Evolutionary conservation across 306 rosid species (phyloP).

Genomic region (Citrullus mucosospermus): DNA sequence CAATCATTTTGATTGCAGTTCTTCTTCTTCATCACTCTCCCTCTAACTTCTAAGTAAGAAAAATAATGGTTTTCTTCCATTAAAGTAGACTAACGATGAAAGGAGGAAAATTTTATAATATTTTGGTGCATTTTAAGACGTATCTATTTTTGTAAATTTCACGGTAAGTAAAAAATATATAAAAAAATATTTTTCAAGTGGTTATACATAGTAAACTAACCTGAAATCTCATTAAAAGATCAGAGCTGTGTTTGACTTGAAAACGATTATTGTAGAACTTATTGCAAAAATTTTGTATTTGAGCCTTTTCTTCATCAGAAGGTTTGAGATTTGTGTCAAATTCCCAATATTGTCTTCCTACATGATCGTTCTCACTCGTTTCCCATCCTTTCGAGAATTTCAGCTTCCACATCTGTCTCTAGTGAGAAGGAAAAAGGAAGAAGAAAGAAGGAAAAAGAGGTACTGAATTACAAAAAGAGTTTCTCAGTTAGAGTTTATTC

Average conservation of each 20-base stretch:
- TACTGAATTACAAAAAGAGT: background rate
- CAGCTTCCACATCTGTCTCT: slow-evolving; percentile 48
- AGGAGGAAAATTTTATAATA: too few relatives aligned
- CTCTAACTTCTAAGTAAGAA: too few relatives aligned
- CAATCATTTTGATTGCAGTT: too few relatives aligned
- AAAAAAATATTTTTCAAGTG: too few relatives aligned
- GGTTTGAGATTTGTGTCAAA: slow-evolving; percentile 32
- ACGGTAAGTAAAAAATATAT: too few relatives aligned
- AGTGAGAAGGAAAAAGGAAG: background rate
- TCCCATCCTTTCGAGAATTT: slow-evolving; percentile 33
- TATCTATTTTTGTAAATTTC: too few relatives aligned
- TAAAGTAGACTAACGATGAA: too few relatives aligned
- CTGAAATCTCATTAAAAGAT: slow-evolving; percentile 63
- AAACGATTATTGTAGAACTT: slow-evolving; percentile 38
- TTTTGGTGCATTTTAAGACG: too few relatives aligned
- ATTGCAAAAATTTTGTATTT: slow-evolving; percentile 23
- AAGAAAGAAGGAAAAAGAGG: background rate
- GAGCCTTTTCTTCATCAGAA: slow-evolving; percentile 22
- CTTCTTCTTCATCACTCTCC: too few relatives aligned
- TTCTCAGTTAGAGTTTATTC: background rate
- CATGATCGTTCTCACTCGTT: slow-evolving; percentile 33
- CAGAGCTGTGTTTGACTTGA: slow-evolving; percentile 41
- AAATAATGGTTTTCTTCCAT: too few relatives aligned
- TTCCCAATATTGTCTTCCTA: slow-evolving; percentile 73
- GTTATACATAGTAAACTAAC: slow-evolving; percentile 6